phyloP scores from a whole-genome alignment of 2,329 filamentous ascomycete genomes.

The Fusarium sp. region DNA sequence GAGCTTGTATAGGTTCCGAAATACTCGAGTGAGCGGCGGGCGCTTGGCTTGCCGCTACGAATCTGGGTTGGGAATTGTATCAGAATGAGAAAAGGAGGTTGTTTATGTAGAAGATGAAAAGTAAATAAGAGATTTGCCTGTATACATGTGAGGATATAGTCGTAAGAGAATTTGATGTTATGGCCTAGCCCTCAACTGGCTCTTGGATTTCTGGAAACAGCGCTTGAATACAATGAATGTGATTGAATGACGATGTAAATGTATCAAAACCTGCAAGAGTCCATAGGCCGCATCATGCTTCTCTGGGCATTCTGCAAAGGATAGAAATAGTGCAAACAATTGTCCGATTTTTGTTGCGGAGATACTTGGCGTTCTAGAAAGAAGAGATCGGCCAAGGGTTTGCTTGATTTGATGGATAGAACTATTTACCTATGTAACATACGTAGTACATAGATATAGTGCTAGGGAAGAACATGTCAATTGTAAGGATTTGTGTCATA shows the following conservation, averaged over 20 bases:
- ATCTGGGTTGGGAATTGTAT: too few relatives aligned
- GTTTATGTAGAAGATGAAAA: background rate
- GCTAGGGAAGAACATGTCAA: too few relatives aligned
- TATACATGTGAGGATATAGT: too few relatives aligned
- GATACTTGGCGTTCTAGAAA: constrained; percentile 7
- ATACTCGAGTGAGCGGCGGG: background rate
- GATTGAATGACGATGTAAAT: background rate
- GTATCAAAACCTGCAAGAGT: constrained; percentile 4
- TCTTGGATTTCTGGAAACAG: background rate
- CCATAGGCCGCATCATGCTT: constrained; percentile 10
- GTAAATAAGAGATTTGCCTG: too few relatives aligned
- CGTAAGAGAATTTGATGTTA: background rate
- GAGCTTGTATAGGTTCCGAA: background rate
- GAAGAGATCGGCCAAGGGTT: background rate
- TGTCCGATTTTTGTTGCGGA: constrained; percentile 4
- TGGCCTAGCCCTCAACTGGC: background rate
- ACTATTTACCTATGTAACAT: background rate
- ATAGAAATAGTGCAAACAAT: background rate
- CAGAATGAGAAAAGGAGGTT: too few relatives aligned
- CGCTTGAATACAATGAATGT: background rate
- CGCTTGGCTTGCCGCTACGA: background rate
- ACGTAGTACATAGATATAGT: too few relatives aligned
- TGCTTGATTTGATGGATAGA: background rate
- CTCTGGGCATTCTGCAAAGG: constrained; percentile 15
- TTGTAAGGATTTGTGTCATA: too few relatives aligned